Evolutionary conservation across 2,329 filamentous ascomycete species (phyloP), one percentile per base, ranked within the genome.

Genomic region (Beauveria scarabaeidicola): DNA sequence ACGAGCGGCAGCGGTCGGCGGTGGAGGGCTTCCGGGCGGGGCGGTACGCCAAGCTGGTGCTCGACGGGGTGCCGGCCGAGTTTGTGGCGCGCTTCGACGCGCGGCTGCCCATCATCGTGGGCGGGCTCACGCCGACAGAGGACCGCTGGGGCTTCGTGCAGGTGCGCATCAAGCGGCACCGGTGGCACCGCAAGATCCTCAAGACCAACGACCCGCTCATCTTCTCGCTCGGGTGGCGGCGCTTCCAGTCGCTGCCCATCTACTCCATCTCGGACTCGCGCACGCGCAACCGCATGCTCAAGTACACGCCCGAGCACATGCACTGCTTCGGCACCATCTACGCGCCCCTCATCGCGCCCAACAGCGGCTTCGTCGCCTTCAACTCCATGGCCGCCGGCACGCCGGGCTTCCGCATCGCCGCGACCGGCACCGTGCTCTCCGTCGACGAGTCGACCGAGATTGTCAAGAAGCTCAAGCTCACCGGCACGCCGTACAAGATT

Each of bases 251-350:
- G 6, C 79, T 94, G 66, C 93, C 93, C 19, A 86, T 97, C 61
- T 99, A 97, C 82, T 94, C 89, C 75, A 96, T 94, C 60, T 94
- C 90, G 25, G 94, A 97, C 73, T 96, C 90, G 63, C 85, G 94
- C 66, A 95, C 90, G 27, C 83, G 94, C 64, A 97, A 97, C 75
- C 87, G 94, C 60, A 97, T 99, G 93, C 83, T 99, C 63, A 99
- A 99, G 74, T 99, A 99, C 74, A 97, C 93, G 0, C 95, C 94
- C 0, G 95, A 99, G 78, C 94, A 99, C 71, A 97, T 97, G 91
- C 94, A 97, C 76, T 99, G 95, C 77, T 96, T 96, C 71, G 94
- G 85, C 44, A 96, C 92, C 54, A 91, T 97, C 74, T 97, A 96
- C 69, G 94, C 92, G 0, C 94, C 95, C 0, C 84, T 99, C 8